Conservation (phyloP, 371 early-diverging fungal genomes). For the Mycotypha africana region DNA sequence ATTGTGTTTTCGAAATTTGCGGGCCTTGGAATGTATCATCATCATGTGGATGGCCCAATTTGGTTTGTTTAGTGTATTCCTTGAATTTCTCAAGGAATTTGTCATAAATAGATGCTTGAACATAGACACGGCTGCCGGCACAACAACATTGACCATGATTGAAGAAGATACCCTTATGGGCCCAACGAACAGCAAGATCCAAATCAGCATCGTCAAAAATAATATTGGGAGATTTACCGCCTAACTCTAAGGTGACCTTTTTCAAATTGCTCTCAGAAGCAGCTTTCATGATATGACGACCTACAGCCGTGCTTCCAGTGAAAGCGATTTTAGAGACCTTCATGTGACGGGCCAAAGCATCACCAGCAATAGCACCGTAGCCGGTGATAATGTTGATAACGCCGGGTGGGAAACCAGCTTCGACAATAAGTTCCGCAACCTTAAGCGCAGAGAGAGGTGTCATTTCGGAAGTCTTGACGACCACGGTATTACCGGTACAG, state of each 20-base stretch:
- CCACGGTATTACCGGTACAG: constrained; percentile 78
- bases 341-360: constrained; percentile 37
- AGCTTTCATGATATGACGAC: constrained; percentile 51
- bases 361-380: constrained; percentile 36
- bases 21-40: constrained; percentile 64
- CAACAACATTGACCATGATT: constrained; percentile 88
- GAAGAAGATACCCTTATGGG: constrained; percentile 66
- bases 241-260: constrained; percentile 73
- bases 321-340: constrained; percentile 55
- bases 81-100: constrained; percentile 63
- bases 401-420: constrained; percentile 57
- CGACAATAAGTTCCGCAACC: constrained; percentile 40
- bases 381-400: constrained; percentile 70
- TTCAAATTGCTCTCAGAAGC: constrained; percentile 68
- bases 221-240: constrained; percentile 87
- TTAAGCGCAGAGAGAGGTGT: constrained; percentile 46
- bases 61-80: constrained; percentile 47
- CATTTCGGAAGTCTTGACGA: constrained; percentile 87
- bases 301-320: constrained; percentile 56
- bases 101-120: constrained; percentile 74
- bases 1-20: constrained; percentile 70
- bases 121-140: constrained; percentile 79
- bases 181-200: constrained; percentile 69
- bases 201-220: constrained; percentile 85
- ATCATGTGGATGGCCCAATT: constrained; percentile 59